Evolutionary conservation across 805 yeast species (phyloP).

Genomic region (Saccharomycopsis microspora): DNA sequence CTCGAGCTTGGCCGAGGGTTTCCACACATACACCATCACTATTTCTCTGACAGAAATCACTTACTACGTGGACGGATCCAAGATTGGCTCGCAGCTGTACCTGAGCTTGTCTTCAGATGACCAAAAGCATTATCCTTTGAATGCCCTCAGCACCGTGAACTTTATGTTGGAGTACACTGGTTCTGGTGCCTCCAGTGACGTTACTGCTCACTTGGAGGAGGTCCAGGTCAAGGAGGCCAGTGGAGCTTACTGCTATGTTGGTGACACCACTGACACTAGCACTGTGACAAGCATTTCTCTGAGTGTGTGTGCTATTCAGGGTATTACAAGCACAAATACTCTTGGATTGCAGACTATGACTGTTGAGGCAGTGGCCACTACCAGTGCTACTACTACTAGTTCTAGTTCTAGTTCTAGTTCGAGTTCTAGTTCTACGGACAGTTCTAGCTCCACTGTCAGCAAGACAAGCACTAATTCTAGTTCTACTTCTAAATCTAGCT

Average conservation of each 20-base stretch:
- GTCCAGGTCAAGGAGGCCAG: conserved; percentile 1
- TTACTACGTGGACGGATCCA: conserved; percentile 9
- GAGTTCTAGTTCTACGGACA: too few relatives aligned
- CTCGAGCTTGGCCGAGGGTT: conserved; percentile 7
- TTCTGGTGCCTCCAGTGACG: background rate
- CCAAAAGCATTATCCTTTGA: conserved; percentile 5
- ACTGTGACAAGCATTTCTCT: background rate
- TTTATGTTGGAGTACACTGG: conserved; percentile 10
- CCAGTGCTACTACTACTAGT: too few relatives aligned
- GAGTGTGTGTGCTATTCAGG: background rate
- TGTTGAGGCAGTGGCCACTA: too few relatives aligned
- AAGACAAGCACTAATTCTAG: too few relatives aligned
- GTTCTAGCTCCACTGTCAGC: too few relatives aligned
- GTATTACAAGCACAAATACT: background rate
- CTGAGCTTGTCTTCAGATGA: background rate
- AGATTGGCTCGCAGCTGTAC: conserved; percentile 3
- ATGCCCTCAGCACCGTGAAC: conserved; percentile 10
- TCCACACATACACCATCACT: conserved; percentile 6
- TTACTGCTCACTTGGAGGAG: conserved; percentile 1
- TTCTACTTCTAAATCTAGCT: too few relatives aligned
- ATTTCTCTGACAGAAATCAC: background rate
- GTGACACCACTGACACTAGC: background rate
- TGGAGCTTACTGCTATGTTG: conserved; percentile 8
- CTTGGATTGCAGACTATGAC: background rate
- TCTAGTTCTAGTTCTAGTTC: too few relatives aligned